Conservation (phyloP, 2,329 filamentous ascomycete genomes). For the Neoarthrinium moseri region DNA sequence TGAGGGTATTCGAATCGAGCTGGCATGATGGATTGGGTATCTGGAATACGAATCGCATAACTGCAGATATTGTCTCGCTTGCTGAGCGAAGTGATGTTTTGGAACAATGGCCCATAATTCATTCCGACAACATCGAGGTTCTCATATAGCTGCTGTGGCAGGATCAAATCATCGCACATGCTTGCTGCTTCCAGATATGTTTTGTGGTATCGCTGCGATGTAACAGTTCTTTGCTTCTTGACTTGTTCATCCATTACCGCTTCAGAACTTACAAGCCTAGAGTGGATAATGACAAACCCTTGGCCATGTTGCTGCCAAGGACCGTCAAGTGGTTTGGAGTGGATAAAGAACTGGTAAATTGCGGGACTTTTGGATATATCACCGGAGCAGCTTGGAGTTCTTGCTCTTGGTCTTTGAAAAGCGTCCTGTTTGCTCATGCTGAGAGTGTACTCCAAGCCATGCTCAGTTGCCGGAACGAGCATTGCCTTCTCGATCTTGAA, state of each 20-base stretch:
- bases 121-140: conserved; percentile 48
- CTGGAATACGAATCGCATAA: conserved; percentile 40
- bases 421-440: conserved; percentile 32
- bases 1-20: conserved; percentile 51
- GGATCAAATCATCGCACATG: conserved; percentile 31
- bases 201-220: conserved; percentile 21
- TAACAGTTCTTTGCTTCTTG: conserved; percentile 14
- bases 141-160: conserved; percentile 49
- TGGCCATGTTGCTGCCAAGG: conserved; percentile 43
- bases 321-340: conserved; percentile 39
- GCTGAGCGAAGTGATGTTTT: conserved; percentile 39
- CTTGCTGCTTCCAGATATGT: conserved; percentile 11
- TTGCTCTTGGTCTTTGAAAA: not conserved
- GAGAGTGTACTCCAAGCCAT: conserved; percentile 50
- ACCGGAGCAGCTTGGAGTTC: conserved; percentile 15
- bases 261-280: conserved; percentile 4
- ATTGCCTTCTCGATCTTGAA: conserved; percentile 50
- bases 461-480: conserved; percentile 43
- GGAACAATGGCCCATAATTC: conserved; percentile 50
- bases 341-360: conserved; percentile 41
- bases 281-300: conserved; percentile 26
- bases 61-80: conserved; percentile 33
- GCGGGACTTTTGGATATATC: conserved; percentile 9
- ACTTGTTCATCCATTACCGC: not conserved
- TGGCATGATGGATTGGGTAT: conserved; percentile 54